Conservation (phyloP, 345 rosid species). For the Xanthoceras sorbifolium region DNA sequence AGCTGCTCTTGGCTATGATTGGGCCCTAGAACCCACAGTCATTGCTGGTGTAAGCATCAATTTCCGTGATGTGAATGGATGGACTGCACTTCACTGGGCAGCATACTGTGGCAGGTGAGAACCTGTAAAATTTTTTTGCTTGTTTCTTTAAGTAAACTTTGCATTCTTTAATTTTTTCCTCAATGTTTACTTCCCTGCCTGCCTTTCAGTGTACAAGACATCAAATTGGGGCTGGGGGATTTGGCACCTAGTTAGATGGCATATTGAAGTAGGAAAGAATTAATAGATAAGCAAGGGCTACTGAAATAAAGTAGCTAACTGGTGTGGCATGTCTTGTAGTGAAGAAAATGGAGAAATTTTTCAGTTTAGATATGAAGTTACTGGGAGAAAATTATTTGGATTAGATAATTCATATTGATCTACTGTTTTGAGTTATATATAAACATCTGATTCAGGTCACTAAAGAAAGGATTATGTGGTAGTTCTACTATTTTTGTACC, state of each 20-base stretch:
- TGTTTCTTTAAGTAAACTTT: conserved; percentile 2
- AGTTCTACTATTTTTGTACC: background rate
- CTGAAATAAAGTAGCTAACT: background rate
- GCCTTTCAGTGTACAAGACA: background rate
- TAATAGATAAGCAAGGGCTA: background rate
- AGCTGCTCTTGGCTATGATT: conserved; percentile 92
- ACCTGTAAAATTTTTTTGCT: conserved; percentile 13
- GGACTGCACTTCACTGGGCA: conserved; percentile 99
- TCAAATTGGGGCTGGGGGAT: background rate
- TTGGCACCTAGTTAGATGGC: background rate
- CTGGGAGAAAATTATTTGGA: background rate
- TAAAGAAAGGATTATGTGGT: background rate
- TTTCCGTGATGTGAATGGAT: conserved; percentile 89
- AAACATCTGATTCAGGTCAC: background rate
- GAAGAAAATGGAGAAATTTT: background rate
- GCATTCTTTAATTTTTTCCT: background rate
- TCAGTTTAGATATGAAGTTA: background rate
- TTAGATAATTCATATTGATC: background rate
- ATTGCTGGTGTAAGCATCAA: conserved; percentile 83
- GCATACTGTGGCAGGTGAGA: conserved; percentile 89
- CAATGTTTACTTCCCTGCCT: conserved; percentile 2
- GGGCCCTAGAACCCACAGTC: conserved; percentile 87
- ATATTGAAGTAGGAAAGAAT: background rate
- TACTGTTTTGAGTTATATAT: background rate
- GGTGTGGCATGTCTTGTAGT: background rate